Conservation (phyloP, 768 basidiomycete genomes). For the Hypsizygus marmoreus region DNA sequence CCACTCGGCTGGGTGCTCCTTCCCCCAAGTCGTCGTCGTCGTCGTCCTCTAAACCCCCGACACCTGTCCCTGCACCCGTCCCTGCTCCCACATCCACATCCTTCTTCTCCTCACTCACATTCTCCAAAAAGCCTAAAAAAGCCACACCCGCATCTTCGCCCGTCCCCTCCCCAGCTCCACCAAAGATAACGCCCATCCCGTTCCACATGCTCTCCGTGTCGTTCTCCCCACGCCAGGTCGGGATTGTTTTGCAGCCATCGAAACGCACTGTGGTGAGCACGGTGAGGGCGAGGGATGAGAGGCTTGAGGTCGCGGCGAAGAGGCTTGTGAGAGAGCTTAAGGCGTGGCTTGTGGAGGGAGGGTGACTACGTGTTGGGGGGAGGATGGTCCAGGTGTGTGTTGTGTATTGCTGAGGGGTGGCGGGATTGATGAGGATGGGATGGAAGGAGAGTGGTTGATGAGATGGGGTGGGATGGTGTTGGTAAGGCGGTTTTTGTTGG, state of each 20-base stretch:
- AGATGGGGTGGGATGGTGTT: too few species aligned
- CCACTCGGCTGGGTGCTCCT: conserved; percentile 5
- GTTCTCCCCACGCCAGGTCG: conserved; percentile 44
- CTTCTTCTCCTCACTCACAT: conserved; percentile 15
- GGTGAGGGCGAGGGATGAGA: conserved; percentile 50
- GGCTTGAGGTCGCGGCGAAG: conserved; percentile 56
- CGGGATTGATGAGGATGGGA: not conserved
- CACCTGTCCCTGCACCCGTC: not conserved
- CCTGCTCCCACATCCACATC: conserved; percentile 2
- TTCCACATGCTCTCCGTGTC: conserved; percentile 41
- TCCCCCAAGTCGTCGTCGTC: conserved; percentile 5
- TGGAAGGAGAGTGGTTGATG: too few species aligned
- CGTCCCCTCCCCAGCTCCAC: not conserved
- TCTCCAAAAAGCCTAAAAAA: conserved; percentile 3
- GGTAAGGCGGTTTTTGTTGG: too few species aligned
- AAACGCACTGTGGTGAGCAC: conserved; percentile 51
- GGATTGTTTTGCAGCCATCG: conserved; percentile 32
- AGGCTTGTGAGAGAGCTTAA: conserved; percentile 51
- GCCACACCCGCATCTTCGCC: conserved; percentile 4
- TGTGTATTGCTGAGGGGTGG: not conserved
- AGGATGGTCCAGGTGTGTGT: not conserved
- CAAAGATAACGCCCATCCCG: conserved; percentile 29
- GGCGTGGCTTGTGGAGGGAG: conserved; percentile 35
- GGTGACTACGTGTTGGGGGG: conserved; percentile 5
- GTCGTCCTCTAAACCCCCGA: not conserved